These are phyloP conservation scores for Yamadazyma dushanensis DNA, from an alignment of 1,139 yeast genomes.

Conservation along the genomic window DNA sequence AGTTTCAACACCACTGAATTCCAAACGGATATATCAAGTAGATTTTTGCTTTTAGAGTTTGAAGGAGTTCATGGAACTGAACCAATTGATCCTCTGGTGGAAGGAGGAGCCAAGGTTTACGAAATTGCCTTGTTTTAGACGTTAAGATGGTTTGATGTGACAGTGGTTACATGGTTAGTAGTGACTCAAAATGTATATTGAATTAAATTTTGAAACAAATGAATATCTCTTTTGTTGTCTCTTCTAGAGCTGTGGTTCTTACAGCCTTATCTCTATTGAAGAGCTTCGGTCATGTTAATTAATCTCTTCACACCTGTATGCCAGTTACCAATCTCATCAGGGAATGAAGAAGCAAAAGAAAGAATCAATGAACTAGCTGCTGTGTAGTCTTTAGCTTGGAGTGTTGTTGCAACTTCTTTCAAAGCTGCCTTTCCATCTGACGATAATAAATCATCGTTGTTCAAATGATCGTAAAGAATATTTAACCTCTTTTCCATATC, in stretches of 20 bases:
- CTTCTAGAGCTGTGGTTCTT: slow-evolving; percentile 13
- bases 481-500: slow-evolving; percentile 84
- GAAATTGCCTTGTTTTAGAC: slow-evolving; percentile 45
- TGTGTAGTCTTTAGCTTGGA: slow-evolving; percentile 55
- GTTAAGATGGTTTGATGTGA: too few species aligned
- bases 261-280: slow-evolving; percentile 12
- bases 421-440: slow-evolving; percentile 57
- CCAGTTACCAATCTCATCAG: slow-evolving; percentile 89
- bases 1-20: slow-evolving; percentile 49
- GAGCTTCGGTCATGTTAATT: slow-evolving; percentile 70
- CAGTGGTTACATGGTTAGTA: too few species aligned
- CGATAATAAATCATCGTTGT: slow-evolving; percentile 67
- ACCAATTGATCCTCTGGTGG: slow-evolving; percentile 29
- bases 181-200: too few species aligned
- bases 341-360: slow-evolving; percentile 64
- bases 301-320: slow-evolving; percentile 88
- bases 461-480: slow-evolving; percentile 77
- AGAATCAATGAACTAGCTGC: slow-evolving; percentile 59
- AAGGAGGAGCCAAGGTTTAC: slow-evolving; percentile 56
- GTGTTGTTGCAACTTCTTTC: slow-evolving; percentile 48
- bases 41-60: slow-evolving; percentile 52
- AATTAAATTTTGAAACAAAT: too few species aligned
- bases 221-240: too few species aligned
- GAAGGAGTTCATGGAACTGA: slow-evolving; percentile 44
- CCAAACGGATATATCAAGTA: slow-evolving; percentile 19